phyloP scores from a whole-genome alignment of 1,139 yeast species.

The Geotrichum bryndzae region DNA sequence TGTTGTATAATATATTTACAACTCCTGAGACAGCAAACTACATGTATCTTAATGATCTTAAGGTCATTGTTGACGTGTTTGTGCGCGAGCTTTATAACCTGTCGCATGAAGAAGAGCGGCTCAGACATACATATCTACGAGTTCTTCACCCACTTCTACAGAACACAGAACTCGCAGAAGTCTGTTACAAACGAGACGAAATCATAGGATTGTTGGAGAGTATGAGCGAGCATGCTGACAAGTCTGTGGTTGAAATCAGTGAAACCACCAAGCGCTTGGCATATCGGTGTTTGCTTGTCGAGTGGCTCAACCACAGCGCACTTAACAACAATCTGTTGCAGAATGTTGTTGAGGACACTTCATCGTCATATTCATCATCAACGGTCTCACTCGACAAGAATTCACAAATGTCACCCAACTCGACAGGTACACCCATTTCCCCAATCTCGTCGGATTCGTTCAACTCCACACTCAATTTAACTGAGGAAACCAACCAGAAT shows the following conservation, averaged over 20 bases:
- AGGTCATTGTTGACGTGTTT: conserved; percentile 80
- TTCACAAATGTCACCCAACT: conserved; percentile 6
- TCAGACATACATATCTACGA: conserved; percentile 70
- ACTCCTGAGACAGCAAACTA: conserved; percentile 58
- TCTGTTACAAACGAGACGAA: conserved; percentile 61
- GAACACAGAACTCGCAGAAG: conserved; percentile 40
- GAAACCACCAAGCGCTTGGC: conserved; percentile 54
- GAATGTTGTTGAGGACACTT: background rate
- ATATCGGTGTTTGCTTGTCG: conserved; percentile 51
- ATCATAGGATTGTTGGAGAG: conserved; percentile 47
- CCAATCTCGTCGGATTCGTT: conserved; percentile 7
- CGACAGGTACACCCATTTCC: conserved; percentile 7
- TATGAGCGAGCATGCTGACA: conserved; percentile 31
- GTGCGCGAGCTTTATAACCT: conserved; percentile 71
- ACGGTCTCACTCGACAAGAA: background rate
- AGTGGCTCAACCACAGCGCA: conserved; percentile 45
- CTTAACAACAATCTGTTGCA: background rate
- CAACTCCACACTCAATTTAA: background rate
- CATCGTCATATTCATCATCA: background rate
- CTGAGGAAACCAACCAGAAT: background rate
- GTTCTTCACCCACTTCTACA: conserved; percentile 66
- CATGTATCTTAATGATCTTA: conserved; percentile 76
- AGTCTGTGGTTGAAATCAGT: conserved; percentile 16
- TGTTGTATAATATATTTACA: conserved; percentile 69
- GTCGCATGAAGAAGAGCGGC: conserved; percentile 52